Evolutionary conservation across 805 yeast species (phyloP), one percentile per base, ranked within the genome.

Genomic region (Diddensiella santjacobensis): DNA sequence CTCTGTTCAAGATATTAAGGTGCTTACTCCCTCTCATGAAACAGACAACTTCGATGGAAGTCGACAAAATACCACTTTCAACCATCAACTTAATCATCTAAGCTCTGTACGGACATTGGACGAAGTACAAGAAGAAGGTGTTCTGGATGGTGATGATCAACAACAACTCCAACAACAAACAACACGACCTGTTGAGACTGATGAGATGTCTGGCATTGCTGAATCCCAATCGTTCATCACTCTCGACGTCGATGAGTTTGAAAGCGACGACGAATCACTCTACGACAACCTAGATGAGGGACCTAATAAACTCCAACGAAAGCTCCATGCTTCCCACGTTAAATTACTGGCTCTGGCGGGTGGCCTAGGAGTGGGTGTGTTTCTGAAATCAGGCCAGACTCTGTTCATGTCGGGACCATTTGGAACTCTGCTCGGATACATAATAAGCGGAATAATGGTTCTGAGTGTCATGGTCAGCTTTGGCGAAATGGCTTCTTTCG

Each of bases 311-410:
- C 47, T 56, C 3, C 85, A 80, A 51, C 67, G 90, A 48, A 79
- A 78, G 51, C 68, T 85, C 39, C 74, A 75, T 46, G 79, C 80
- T 23, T 67, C 88, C 19, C 91, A 85, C 63, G 66, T 85, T 17
- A 89, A 84, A 59, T 83, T 84, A 81, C 81, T 85, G 41, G 85
- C 90, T 0, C 69, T 86, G 24, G 88, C 89, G 2, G 91, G 89
- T 1, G 83, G 90, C 0, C 63, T 85, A 3, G 93, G 93, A 1
- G 91, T 85, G 13, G 93, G 95, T 0, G 64, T 85, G 17, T 74
- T 83, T 48, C 66, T 85, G 20, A 79, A 82, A 38, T 77, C 84
- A 4, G 90, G 93, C 2, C 82, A 84, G 58, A 85, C 88, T 0
- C 74, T 85, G 45, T 72, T 81, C 17, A 80, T 81, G 15, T 84